These are phyloP conservation scores for Talaromyces liani DNA, from an alignment of 495 filamentous ascomycete species.

Conservation along the genomic window DNA sequence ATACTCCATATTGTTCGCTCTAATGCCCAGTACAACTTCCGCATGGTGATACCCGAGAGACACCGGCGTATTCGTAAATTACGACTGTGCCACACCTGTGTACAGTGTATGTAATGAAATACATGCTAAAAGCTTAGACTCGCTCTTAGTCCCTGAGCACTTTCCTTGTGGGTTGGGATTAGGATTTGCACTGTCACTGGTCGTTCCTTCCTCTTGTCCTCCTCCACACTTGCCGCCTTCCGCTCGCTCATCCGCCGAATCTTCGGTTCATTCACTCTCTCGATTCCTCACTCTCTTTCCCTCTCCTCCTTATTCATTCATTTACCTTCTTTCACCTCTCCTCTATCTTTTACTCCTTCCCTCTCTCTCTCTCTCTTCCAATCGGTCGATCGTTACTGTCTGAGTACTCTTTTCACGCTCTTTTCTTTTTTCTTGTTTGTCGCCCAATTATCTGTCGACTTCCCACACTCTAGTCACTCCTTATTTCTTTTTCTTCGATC, in stretches of 20 bases:
- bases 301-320: conserved; percentile 5
- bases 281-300: not conserved
- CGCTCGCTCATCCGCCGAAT: not conserved
- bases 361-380: conserved; percentile 7
- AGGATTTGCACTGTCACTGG: not conserved
- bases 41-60: not conserved
- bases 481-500: conserved; percentile 13
- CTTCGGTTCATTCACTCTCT: conserved; percentile 2
- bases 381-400: conserved; percentile 6
- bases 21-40: too few species aligned
- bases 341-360: conserved; percentile 4
- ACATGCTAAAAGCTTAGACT: conserved; percentile 1
- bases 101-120: not conserved
- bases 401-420: conserved; percentile 10
- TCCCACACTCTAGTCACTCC: conserved; percentile 11
- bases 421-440: conserved; percentile 11
- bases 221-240: not conserved
- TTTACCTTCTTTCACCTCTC: not conserved
- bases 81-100: not conserved
- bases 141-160: conserved; percentile 1
- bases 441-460: conserved; percentile 4
- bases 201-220: not conserved
- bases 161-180: not conserved
- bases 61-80: not conserved
- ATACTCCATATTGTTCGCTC: too few species aligned